Conservation (phyloP, 2,329 filamentous ascomycete genomes). For the Colletotrichum lupini region DNA sequence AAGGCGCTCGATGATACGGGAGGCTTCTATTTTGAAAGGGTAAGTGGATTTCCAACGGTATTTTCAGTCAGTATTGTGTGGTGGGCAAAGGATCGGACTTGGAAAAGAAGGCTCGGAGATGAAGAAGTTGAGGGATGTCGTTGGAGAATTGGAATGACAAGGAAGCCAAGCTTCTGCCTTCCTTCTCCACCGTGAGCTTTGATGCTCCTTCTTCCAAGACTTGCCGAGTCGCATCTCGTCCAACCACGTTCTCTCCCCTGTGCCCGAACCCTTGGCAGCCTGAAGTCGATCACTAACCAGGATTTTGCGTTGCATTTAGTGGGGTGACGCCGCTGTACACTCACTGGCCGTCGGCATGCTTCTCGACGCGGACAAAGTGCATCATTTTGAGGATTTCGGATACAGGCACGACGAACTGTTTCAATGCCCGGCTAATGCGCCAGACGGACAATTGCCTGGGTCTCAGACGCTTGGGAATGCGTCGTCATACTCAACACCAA, state of each 20-base stretch:
- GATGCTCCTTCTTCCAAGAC: not conserved
- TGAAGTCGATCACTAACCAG: slow-evolving; percentile 14
- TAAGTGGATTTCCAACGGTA: not conserved
- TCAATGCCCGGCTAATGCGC: slow-evolving; percentile 50
- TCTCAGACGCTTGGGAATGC: slow-evolving; percentile 44
- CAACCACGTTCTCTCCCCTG: slow-evolving; percentile 1
- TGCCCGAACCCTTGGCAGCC: not conserved
- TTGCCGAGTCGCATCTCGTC: not conserved
- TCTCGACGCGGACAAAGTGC: slow-evolving; percentile 50
- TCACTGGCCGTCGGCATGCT: slow-evolving; percentile 55
- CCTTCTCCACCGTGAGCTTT: not conserved
- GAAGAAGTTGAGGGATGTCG: not conserved
- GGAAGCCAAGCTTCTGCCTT: not conserved
- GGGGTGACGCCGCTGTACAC: slow-evolving; percentile 58
- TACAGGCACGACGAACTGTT: slow-evolving; percentile 51
- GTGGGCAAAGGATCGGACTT: not conserved
- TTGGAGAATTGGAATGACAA: not conserved
- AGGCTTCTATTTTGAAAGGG: not conserved
- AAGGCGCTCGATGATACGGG: slow-evolving; percentile 47
- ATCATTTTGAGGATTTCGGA: slow-evolving; percentile 57
- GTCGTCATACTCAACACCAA: slow-evolving; percentile 42
- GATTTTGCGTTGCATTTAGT: slow-evolving; percentile 39
- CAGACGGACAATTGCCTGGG: slow-evolving; percentile 47
- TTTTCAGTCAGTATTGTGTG: not conserved
- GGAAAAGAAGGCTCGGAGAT: not conserved